phyloP scores from a whole-genome alignment of 345 rosid species.

The Chamaenerion angustifolium region DNA sequence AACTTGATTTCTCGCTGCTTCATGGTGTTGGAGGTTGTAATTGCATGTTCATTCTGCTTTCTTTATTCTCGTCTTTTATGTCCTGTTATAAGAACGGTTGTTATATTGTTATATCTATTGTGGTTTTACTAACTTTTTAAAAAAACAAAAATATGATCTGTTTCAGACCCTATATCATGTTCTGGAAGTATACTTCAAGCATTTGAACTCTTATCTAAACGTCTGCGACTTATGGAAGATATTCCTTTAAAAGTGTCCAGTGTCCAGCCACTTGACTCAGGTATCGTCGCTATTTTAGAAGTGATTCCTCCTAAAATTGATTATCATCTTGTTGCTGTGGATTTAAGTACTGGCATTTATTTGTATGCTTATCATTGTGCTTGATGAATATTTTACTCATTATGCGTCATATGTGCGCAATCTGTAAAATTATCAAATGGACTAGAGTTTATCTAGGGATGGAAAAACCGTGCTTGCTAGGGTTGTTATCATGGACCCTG shows the following conservation, averaged over 20 bases:
- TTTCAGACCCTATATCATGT: slow-evolving; percentile 53
- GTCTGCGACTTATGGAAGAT: slow-evolving; percentile 51
- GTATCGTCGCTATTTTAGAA: slow-evolving; percentile 19
- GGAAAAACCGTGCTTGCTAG: no score
- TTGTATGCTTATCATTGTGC: no score
- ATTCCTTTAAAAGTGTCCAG: slow-evolving; percentile 74
- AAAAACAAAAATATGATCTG: slow-evolving; percentile 6
- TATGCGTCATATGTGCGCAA: no score
- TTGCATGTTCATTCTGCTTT: slow-evolving; percentile 3
- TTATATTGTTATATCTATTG: neutral
- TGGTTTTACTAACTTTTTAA: no score
- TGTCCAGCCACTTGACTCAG: slow-evolving; percentile 78
- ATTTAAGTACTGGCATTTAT: no score
- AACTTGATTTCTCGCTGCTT: slow-evolving; percentile 75
- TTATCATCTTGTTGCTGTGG: no score
- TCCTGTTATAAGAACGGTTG: neutral
- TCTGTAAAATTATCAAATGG: no score
- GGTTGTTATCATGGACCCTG: no score
- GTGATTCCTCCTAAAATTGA: neutral
- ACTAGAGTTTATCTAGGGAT: no score
- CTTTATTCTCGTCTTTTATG: neutral
- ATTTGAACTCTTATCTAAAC: slow-evolving; percentile 61
- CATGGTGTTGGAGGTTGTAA: slow-evolving; percentile 51
- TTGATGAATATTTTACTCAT: no score
- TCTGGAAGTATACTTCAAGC: slow-evolving; percentile 48